Conservation (phyloP, 2,329 filamentous ascomycete genomes). For the Penicillium janthinellum region DNA sequence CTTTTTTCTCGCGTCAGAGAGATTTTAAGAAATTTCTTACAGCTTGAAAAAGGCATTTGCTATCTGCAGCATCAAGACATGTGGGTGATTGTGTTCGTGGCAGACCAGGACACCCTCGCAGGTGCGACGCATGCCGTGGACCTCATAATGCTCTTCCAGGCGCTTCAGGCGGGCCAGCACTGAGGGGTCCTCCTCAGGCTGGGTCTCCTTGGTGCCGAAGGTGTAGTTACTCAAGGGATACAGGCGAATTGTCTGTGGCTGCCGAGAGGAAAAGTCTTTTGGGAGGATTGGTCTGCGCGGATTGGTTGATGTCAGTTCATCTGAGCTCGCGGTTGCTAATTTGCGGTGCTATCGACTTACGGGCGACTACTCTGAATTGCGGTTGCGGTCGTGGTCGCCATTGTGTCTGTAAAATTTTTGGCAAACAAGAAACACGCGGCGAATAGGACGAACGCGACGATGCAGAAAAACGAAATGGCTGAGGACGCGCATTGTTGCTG, state of each 20-base stretch:
- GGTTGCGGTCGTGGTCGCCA: constrained; percentile 82
- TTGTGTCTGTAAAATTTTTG: constrained; percentile 40
- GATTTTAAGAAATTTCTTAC: constrained; percentile 39
- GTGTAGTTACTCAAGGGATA: constrained; percentile 98
- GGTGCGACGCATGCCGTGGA: constrained; percentile 93
- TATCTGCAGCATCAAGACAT: constrained; percentile 98
- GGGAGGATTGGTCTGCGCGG: constrained; percentile 68
- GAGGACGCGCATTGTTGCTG: background rate
- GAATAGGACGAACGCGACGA: background rate
- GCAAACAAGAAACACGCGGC: background rate
- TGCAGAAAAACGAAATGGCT: background rate
- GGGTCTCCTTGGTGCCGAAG: constrained; percentile 96
- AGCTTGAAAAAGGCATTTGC: constrained; percentile 99
- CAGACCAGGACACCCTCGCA: constrained; percentile 97
- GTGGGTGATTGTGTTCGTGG: constrained; percentile 98
- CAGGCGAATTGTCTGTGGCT: constrained; percentile 84
- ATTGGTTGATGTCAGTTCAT: constrained; percentile 15
- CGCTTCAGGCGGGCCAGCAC: constrained; percentile 90
- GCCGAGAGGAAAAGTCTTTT: constrained; percentile 82
- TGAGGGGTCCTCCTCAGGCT: constrained; percentile 95
- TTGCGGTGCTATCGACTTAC: constrained; percentile 37
- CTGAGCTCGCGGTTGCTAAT: too few relatives aligned
- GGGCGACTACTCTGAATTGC: constrained; percentile 76
- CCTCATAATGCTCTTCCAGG: constrained; percentile 90
- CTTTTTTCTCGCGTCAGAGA: background rate